Conservation (phyloP, 306 rosid genomes). For the Glycine latifolia region DNA sequence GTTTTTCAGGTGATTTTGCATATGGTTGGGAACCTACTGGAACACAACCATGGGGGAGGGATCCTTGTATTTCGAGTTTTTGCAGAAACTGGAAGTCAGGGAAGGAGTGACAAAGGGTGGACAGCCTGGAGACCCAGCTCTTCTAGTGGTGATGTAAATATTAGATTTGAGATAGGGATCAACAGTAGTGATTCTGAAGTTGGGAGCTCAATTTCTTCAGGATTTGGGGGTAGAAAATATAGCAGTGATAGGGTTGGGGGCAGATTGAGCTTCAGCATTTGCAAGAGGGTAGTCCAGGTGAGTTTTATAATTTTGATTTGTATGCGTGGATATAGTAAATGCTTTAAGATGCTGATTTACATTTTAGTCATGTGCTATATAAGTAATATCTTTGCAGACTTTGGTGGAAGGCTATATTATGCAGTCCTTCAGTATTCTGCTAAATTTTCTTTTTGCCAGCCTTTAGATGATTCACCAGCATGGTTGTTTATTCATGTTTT, state of each 20-base stretch:
- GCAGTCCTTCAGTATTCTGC: conserved; percentile 1
- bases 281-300: conserved; percentile 96
- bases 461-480: conserved; percentile 13
- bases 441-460: conserved; percentile 13
- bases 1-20: conserved; percentile 98
- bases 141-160: conserved; percentile 78
- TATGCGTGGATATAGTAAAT: neutral
- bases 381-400: conserved; percentile 4
- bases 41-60: conserved; percentile 66
- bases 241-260: conserved; percentile 74
- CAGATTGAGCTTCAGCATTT: conserved; percentile 86
- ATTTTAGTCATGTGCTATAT: neutral
- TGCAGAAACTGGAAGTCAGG: conserved; percentile 82
- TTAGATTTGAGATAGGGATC: conserved; percentile 87
- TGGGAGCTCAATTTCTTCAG: conserved; percentile 58
- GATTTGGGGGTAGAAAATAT: conserved; percentile 59
- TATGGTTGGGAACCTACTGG: conserved; percentile 90
- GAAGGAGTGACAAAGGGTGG: conserved; percentile 90
- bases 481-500: neutral
- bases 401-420: conserved; percentile 1
- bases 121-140: conserved; percentile 80
- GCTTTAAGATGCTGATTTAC: conserved; percentile 24
- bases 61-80: conserved; percentile 66
- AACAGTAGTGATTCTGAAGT: conserved; percentile 62
- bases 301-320: conserved; percentile 41